These are phyloP conservation scores for Trapa incisa DNA, from an alignment of 345 rosid species.

Conservation along the genomic window DNA sequence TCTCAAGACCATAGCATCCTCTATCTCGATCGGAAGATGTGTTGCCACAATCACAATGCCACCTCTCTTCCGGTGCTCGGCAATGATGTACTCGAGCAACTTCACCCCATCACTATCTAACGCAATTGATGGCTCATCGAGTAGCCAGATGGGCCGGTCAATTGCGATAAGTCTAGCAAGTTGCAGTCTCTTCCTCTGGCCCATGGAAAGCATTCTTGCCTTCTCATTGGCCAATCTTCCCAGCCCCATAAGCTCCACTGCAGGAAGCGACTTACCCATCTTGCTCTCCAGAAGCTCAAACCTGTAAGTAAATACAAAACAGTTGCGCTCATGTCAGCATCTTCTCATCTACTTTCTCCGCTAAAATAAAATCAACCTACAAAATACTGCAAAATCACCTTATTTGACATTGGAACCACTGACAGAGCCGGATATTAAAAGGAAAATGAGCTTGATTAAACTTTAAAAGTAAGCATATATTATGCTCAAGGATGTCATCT, in stretches of 20 bases:
- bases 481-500: background rate
- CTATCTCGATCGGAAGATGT: constrained; percentile 70
- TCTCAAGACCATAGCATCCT: constrained; percentile 71
- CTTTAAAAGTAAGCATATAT: background rate
- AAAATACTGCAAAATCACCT: background rate
- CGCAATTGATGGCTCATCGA: constrained; percentile 84
- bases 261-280: constrained; percentile 62
- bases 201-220: constrained; percentile 81
- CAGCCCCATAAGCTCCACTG: constrained; percentile 79
- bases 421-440: background rate
- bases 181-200: constrained; percentile 79
- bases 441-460: background rate
- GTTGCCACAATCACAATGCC: constrained; percentile 82
- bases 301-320: background rate
- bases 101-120: constrained; percentile 72
- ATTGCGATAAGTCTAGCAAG: constrained; percentile 72
- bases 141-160: constrained; percentile 80
- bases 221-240: constrained; percentile 66
- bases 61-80: constrained; percentile 64
- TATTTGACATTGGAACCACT: background rate
- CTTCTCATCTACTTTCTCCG: background rate
- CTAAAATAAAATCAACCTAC: background rate
- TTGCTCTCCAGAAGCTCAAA: constrained; percentile 73
- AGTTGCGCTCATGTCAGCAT: background rate
- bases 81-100: constrained; percentile 56